Evolutionary conservation across 164 flowering plant genomes (phyloP), one percentile per base, ranked within the genome.

Genomic region (Vitis riparia): DNA sequence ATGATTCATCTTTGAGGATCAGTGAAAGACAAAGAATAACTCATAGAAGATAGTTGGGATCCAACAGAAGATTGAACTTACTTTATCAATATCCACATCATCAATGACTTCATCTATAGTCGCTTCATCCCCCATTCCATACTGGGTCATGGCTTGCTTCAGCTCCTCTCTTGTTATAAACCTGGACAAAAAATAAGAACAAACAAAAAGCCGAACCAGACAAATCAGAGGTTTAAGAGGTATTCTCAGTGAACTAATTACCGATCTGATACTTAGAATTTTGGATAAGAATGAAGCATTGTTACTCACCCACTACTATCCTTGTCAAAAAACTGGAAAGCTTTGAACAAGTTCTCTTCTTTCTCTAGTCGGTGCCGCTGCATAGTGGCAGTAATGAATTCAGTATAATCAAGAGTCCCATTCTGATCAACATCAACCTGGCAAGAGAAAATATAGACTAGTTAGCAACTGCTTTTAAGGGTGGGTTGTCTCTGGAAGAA

Each of bases 91-190:
- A 69, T 95, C 98, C 8, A 91, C 97, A 64, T 93, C 98, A 1
- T 87, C 76, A 12, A 95, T 72, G 62, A 95, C 71, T 80, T 93
- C 94, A 58, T 88, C 86, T 16, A 95, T 91, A 0, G 93, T 88
- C 37, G 86, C 91, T 55, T 93, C 98, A 70, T 95, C 97, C 0
- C 94, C 97, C 91, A 91, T 91, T 47, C 89, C 92, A 70, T 88
- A 85, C 56, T 83, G 58, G 13, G 81, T 73, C 97, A 95, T 84
- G 8, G 93, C 96, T 9, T 84, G 89, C 69, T 78, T 89, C 44
- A 95, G 84, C 74, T 95, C 98, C 51, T 95, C 99, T 79, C 94
- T 90, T 44, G 98, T 89, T 59, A 95, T 93, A 77, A 72, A 91
- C 70, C 98, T 94, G 83, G 30, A 9, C 17, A 69, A 30, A 56